Evolutionary conservation across 768 basidiomycete species (phyloP).

Genomic region (Calocera viscosa): DNA sequence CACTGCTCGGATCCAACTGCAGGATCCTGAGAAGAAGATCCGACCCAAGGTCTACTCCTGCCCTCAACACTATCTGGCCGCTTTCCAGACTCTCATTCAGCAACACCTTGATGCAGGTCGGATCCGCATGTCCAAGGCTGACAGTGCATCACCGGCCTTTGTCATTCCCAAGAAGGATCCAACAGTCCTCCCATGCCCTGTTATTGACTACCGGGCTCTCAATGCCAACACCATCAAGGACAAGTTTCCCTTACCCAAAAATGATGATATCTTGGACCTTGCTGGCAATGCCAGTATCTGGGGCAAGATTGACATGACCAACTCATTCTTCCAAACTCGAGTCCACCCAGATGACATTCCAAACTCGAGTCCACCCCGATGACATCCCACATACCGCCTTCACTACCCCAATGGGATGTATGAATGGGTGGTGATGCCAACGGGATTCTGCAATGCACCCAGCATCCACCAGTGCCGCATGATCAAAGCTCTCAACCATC

Average conservation of each 20-base stretch:
- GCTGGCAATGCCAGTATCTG: no score
- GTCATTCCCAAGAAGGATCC: slow-evolving; percentile 29
- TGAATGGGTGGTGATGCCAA: slow-evolving; percentile 16
- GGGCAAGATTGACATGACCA: slow-evolving; percentile 18
- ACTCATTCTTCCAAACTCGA: slow-evolving; percentile 32
- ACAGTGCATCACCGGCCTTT: neutral
- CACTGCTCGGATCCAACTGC: no score
- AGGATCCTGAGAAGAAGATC: no score
- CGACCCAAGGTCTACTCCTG: no score
- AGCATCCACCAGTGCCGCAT: slow-evolving; percentile 30
- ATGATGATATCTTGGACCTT: neutral
- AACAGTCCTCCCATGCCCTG: slow-evolving; percentile 26
- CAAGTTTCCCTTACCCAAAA: slow-evolving; percentile 21
- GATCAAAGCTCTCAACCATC: no score
- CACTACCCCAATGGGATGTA: slow-evolving; percentile 12
- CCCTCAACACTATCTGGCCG: slow-evolving; percentile 5
- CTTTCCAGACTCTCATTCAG: slow-evolving; percentile 27
- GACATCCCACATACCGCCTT: slow-evolving; percentile 15
- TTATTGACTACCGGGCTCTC: slow-evolving; percentile 27
- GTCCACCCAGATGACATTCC: slow-evolving; percentile 22
- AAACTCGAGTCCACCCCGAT: slow-evolving; percentile 25
- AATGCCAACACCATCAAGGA: slow-evolving; percentile 27
- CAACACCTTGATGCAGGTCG: slow-evolving; percentile 28
- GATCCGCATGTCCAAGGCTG: slow-evolving; percentile 23
- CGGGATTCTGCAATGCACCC: slow-evolving; percentile 24